phyloP scores from a whole-genome alignment of 768 basidiomycete genomes.

The Agrocybe pediades region DNA sequence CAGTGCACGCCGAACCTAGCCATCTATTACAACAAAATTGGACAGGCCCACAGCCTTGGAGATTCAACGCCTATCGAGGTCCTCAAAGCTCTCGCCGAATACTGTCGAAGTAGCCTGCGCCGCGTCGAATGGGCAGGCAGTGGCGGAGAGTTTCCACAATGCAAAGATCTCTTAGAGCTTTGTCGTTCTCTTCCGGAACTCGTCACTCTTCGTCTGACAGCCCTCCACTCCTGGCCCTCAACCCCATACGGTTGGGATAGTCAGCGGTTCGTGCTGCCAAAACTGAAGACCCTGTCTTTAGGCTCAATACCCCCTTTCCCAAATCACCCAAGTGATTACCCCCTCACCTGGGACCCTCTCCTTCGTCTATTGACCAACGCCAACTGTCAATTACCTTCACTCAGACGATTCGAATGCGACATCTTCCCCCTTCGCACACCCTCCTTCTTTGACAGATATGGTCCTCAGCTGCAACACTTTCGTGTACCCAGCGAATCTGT shows the following conservation, averaged over 20 bases:
- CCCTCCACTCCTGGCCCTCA: constrained; percentile 38
- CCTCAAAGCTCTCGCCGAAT: constrained; percentile 30
- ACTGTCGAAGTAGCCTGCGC: constrained; percentile 35
- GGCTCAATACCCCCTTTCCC: constrained; percentile 33
- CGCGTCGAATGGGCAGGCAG: constrained; percentile 49
- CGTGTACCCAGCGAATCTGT: constrained; percentile 34
- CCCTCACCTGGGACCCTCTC: constrained; percentile 39
- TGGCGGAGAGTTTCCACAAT: constrained; percentile 41
- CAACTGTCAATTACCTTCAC: constrained; percentile 35
- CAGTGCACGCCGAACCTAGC: constrained; percentile 43
- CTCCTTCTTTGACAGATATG: constrained; percentile 40
- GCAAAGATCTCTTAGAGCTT: constrained; percentile 38
- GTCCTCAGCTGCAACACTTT: constrained; percentile 41
- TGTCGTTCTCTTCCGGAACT: constrained; percentile 34
- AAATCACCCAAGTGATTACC: constrained; percentile 19
- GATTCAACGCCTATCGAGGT: constrained; percentile 32
- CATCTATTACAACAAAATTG: constrained; percentile 44
- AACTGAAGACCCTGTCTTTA: constrained; percentile 42
- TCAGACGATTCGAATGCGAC: constrained; percentile 46
- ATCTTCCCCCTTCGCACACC: constrained; percentile 34
- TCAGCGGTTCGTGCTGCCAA: constrained; percentile 31
- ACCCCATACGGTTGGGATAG: constrained; percentile 16
- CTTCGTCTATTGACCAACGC: constrained; percentile 35
- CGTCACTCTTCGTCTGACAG: constrained; percentile 40
- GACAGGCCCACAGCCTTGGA: constrained; percentile 15